Conservation (phyloP, 441 rosid genomes). For the Kokia cookei region DNA sequence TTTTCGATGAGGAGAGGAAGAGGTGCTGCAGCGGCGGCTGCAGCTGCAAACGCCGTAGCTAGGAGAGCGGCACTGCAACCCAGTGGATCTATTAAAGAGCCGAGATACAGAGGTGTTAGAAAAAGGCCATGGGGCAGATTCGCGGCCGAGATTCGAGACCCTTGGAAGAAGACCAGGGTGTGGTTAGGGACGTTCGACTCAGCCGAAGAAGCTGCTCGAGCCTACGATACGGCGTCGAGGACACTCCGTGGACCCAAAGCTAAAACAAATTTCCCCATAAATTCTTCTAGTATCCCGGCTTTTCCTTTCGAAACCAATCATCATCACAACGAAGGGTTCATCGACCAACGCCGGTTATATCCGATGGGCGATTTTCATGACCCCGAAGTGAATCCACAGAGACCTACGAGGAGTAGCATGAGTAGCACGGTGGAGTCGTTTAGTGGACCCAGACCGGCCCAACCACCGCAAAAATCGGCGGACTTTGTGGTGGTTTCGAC, state of each 20-base stretch:
- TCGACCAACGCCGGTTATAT: slow-evolving; percentile 46
- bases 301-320: slow-evolving; percentile 15
- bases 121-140: slow-evolving; percentile 64
- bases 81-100: slow-evolving; percentile 31
- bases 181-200: slow-evolving; percentile 75
- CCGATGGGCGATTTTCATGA: slow-evolving; percentile 25
- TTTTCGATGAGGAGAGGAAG: slow-evolving; percentile 36
- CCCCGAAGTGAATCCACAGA: slow-evolving; percentile 26
- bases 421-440: slow-evolving; percentile 96
- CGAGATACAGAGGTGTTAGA: slow-evolving; percentile 60
- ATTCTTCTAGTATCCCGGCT: not conserved
- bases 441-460: slow-evolving; percentile 56
- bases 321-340: slow-evolving; percentile 24
- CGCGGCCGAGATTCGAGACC: slow-evolving; percentile 80
- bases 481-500: slow-evolving; percentile 9
- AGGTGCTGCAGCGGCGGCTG: slow-evolving; percentile 17
- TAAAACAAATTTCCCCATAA: slow-evolving; percentile 48
- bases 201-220: slow-evolving; percentile 62
- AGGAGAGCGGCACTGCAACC: slow-evolving; percentile 17
- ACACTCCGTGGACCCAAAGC: slow-evolving; percentile 57
- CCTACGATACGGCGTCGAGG: slow-evolving; percentile 64
- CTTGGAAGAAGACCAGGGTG: slow-evolving; percentile 56
- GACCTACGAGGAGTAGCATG: slow-evolving; percentile 82
- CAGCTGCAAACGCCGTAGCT: slow-evolving; percentile 6
- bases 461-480: slow-evolving; percentile 12